phyloP scores from a whole-genome alignment of 805 yeast genomes.

The Yarrowia yakushimensis region DNA sequence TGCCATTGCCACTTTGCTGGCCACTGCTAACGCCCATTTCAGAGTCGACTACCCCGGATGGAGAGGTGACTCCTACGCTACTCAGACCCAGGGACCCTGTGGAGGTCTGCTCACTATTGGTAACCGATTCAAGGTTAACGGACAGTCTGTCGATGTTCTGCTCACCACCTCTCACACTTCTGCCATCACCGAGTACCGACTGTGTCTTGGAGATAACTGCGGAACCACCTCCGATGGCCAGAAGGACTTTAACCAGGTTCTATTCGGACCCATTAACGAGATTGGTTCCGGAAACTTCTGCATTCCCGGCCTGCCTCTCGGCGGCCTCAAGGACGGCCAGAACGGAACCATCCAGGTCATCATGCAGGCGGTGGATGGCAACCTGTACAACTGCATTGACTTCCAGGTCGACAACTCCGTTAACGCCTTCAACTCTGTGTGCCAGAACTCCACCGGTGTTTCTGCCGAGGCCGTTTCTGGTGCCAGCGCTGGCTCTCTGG shows the following conservation, averaged over 20 bases:
- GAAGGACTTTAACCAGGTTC: constrained; percentile 29
- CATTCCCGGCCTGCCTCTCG: constrained; percentile 28
- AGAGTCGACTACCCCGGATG: constrained; percentile 31
- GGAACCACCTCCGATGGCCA: constrained; percentile 21
- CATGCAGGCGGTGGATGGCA: constrained; percentile 32
- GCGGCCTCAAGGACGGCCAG: constrained; percentile 27
- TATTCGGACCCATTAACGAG: constrained; percentile 29
- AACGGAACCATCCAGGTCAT: constrained; percentile 35
- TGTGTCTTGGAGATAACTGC: constrained; percentile 32
- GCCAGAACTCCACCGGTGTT: constrained; percentile 33
- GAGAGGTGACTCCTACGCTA: constrained; percentile 32
- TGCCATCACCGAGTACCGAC: constrained; percentile 28
- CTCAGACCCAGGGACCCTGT: constrained; percentile 33
- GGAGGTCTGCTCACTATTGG: constrained; percentile 30
- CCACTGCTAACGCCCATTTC: constrained; percentile 35
- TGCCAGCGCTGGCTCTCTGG: constrained; percentile 27
- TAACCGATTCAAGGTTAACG: constrained; percentile 31
- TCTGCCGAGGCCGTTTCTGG: constrained; percentile 30
- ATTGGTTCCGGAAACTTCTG: constrained; percentile 34
- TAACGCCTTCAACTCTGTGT: constrained; percentile 26
- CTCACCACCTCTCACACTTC: constrained; percentile 30
- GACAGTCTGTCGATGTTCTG: constrained; percentile 29
- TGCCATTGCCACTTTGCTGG: constrained; percentile 27
- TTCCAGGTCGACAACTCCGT: constrained; percentile 30
- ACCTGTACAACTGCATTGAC: constrained; percentile 36